Base-by-base conservation (phyloP, 805 yeast genomes). In the Ogataea haglerorum region DNA sequence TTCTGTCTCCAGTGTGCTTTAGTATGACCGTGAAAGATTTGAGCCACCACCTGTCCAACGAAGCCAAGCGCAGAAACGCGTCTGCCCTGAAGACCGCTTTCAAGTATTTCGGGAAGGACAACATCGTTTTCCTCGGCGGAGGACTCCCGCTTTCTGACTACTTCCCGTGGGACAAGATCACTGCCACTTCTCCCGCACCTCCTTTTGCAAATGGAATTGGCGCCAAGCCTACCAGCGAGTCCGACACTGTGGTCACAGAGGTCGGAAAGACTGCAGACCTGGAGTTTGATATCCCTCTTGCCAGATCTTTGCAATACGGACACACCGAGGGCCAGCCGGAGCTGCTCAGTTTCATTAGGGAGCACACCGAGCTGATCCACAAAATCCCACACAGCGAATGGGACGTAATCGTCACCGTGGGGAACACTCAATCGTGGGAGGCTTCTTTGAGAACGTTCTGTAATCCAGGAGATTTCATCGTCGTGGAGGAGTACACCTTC, bases 391-490 rank as follows among this genome's bases (percentile, higher is more conserved):
- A 80, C 64, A 62, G 70, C 18, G 82, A 85, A 59, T 91, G 97
- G 96, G 84, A 76, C 51, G 61, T 78, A 28, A 65, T 86, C 35
- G 63, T 79, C 49, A 73, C 89, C 32, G 75, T 82, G 22, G 99
- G 99, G 53, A 91, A 89, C 74, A 91, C 98, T 22, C 88, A 86
- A 65, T 76, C 88, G 4, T 87, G 96, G 95, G 97, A 90, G 56
- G 80, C 95, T 8, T 73, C 81, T 24, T 72, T 91, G 60, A 70
- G 80, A 61, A 76, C 79, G 8, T 76, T 75, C 56, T 63, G 67
- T 49, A 66, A 72, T 43, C 62, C 75, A 30, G 83, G 85, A 13
- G 89, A 85, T 39, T 68, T 82, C 22, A 71, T 87, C 30, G 68
- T 87, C 44, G 85, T 82, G 12, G 95, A 87, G 60, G 87, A 85